Conservation (phyloP, 2,329 filamentous ascomycete genomes). For the Aspergillus phoenicis region DNA sequence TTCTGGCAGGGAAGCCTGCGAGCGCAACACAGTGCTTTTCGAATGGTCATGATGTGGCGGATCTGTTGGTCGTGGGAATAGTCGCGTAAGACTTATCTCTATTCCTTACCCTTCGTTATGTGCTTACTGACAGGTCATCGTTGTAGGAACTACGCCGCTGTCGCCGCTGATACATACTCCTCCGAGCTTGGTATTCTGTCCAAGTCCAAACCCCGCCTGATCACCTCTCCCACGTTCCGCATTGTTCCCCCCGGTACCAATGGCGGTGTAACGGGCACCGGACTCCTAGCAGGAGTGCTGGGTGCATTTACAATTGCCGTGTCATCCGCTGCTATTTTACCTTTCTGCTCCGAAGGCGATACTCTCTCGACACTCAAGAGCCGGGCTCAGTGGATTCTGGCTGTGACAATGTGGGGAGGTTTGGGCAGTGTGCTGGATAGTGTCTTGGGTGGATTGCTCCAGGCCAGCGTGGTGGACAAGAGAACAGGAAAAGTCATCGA, state of each 20-base stretch:
- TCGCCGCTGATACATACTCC: constrained; percentile 90
- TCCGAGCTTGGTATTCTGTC: constrained; percentile 94
- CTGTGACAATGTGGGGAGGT: constrained; percentile 71
- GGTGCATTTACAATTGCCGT: constrained; percentile 72
- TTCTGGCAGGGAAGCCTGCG: constrained; percentile 32
- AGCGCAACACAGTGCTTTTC: constrained; percentile 40
- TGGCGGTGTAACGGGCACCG: constrained; percentile 79
- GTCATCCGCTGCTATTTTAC: constrained; percentile 67
- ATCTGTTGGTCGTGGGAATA: constrained; percentile 44
- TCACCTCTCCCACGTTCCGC: constrained; percentile 76
- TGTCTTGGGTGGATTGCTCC: constrained; percentile 78
- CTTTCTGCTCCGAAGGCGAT: constrained; percentile 58
- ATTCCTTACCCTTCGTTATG: background rate
- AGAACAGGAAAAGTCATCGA: constrained; percentile 86
- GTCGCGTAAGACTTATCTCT: constrained; percentile 38
- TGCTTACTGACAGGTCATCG: background rate
- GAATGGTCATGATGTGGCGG: constrained; percentile 33
- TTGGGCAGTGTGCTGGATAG: constrained; percentile 85
- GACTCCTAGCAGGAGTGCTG: constrained; percentile 71
- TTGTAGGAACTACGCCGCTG: constrained; percentile 77
- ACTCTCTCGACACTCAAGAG: constrained; percentile 45
- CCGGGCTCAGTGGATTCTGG: constrained; percentile 52
- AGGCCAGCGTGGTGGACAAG: constrained; percentile 83
- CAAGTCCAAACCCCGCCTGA: constrained; percentile 72
- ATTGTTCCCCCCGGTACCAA: constrained; percentile 90